Conservation (phyloP, 306 rosid species). For the Carpinus viminea region DNA sequence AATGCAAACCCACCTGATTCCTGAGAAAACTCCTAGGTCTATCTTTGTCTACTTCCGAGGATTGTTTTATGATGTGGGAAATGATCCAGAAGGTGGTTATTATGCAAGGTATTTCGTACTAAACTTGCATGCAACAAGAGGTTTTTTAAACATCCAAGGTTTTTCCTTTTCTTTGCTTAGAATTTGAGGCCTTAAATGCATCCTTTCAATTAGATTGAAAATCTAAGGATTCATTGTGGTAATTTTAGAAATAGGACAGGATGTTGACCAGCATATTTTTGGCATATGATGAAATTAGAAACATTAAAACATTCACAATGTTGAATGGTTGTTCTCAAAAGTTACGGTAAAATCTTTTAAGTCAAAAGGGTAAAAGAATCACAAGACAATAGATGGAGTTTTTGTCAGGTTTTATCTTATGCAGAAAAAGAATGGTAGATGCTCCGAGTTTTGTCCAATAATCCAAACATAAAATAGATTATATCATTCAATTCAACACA, state of each 20-base stretch:
- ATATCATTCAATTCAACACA: not conserved
- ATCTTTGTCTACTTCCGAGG: slow-evolving; percentile 92
- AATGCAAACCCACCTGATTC: slow-evolving; percentile 79
- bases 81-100: slow-evolving; percentile 96
- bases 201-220: slow-evolving; percentile 17
- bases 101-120: slow-evolving; percentile 70
- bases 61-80: slow-evolving; percentile 87
- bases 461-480: not conserved
- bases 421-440: not conserved
- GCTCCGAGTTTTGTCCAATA: not conserved
- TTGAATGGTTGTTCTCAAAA: not conserved
- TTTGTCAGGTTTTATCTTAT: not conserved
- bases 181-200: slow-evolving; percentile 4
- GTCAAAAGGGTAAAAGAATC: not conserved
- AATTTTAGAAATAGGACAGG: not conserved
- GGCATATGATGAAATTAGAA: not conserved
- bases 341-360: not conserved
- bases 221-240: not conserved
- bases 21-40: slow-evolving; percentile 79
- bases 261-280: not conserved
- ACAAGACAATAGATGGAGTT: not conserved
- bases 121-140: slow-evolving; percentile 12
- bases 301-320: not conserved
- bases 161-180: slow-evolving; percentile 12
- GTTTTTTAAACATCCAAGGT: slow-evolving; percentile 8